Evolutionary conservation across 306 rosid species (phyloP).

Genomic region (Albizia julibrissin): DNA sequence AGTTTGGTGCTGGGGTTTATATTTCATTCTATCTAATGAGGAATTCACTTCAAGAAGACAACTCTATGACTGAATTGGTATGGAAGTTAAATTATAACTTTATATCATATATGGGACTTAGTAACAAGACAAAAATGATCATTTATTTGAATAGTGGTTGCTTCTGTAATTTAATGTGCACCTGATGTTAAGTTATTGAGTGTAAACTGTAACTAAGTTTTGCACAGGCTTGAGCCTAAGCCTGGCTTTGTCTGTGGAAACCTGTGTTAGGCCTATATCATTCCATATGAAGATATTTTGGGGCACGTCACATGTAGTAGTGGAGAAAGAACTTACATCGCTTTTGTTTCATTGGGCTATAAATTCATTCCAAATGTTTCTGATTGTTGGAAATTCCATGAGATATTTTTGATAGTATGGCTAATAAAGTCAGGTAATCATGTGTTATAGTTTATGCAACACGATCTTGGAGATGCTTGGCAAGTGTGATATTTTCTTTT

Average conservation of each 20-base stretch:
- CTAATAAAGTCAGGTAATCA: constrained; percentile 4
- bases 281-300: constrained; percentile 20
- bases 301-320: neutral
- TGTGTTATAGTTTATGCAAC: constrained; percentile 10
- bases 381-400: neutral
- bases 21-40: constrained; percentile 77
- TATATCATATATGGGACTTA: neutral
- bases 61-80: constrained; percentile 69
- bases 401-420: constrained; percentile 25
- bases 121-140: neutral
- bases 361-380: neutral
- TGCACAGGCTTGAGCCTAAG: neutral
- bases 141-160: constrained; percentile 10
- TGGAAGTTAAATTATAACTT: constrained; percentile 16
- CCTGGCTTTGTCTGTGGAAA: neutral
- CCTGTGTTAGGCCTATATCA: constrained; percentile 17
- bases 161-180: neutral
- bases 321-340: neutral
- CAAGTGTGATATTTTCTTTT: constrained; percentile 5
- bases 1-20: constrained; percentile 92
- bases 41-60: constrained; percentile 72
- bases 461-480: constrained; percentile 24
- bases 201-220: constrained; percentile 11
- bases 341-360: neutral
- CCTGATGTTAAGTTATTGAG: constrained; percentile 15